phyloP scores from a whole-genome alignment of 2,329 filamentous ascomycete species.

The Didymella exigua region DNA sequence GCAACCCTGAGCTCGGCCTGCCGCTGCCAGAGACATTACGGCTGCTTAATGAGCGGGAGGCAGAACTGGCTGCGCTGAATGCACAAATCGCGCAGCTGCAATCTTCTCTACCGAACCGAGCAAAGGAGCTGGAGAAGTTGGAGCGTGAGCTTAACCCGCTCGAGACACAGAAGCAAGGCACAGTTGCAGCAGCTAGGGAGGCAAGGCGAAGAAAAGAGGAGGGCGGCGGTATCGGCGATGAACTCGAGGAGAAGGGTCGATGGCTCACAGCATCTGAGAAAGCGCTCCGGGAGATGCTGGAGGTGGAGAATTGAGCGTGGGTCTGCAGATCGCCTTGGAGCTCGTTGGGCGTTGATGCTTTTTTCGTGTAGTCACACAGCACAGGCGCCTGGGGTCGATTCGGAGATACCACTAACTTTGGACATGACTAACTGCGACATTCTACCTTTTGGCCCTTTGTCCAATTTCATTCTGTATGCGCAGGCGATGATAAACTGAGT shows the following conservation, averaged over 20 bases:
- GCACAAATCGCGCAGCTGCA: slow-evolving; percentile 58
- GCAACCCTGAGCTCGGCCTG: slow-evolving; percentile 51
- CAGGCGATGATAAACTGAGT: neutral
- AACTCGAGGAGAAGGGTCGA: slow-evolving; percentile 74
- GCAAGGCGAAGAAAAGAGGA: slow-evolving; percentile 70
- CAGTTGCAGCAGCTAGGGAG: slow-evolving; percentile 71
- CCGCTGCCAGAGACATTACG: slow-evolving; percentile 52
- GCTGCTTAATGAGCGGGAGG: slow-evolving; percentile 49
- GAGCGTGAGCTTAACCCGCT: slow-evolving; percentile 71
- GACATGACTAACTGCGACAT: neutral
- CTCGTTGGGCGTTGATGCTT: neutral
- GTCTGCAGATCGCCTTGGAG: neutral
- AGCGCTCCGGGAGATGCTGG: slow-evolving; percentile 66
- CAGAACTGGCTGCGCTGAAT: slow-evolving; percentile 50
- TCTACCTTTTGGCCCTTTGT: neutral
- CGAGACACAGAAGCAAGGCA: slow-evolving; percentile 69
- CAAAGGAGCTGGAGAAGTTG: slow-evolving; percentile 69
- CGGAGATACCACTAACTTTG: slow-evolving; percentile 9
- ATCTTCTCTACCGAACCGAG: slow-evolving; percentile 67
- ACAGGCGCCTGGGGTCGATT: slow-evolving; percentile 4
- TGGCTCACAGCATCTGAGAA: slow-evolving; percentile 76
- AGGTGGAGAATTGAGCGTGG: slow-evolving; percentile 51
- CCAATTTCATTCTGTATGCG: too few species aligned
- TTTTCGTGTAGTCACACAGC: neutral
- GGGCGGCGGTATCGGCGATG: slow-evolving; percentile 69